Conservation (phyloP, 2,329 filamentous ascomycete genomes). For the Trichoderma afroharzianum region DNA sequence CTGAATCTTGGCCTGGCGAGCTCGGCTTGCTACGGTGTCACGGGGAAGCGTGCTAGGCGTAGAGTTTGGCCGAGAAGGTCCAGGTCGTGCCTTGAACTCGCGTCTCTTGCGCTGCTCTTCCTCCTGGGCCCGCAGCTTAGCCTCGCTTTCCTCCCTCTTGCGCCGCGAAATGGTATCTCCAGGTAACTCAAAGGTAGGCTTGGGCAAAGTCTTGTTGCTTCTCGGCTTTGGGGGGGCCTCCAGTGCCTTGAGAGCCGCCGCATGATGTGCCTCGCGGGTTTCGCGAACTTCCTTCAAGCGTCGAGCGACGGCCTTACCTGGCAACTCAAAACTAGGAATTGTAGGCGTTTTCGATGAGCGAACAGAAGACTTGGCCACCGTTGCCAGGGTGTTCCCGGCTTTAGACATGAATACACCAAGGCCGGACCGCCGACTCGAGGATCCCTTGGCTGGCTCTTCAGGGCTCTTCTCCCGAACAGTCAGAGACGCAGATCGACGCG, state of each 20-base stretch:
- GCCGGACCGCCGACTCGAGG: background rate
- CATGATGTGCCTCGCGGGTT: slow-evolving; percentile 44
- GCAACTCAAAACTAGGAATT: slow-evolving; percentile 56
- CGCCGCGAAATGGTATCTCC: slow-evolving; percentile 57
- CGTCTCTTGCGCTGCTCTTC: slow-evolving; percentile 58
- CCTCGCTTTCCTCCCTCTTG: slow-evolving; percentile 54
- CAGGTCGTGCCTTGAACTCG: slow-evolving; percentile 61
- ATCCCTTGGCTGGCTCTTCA: slow-evolving; percentile 16
- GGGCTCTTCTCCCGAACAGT: slow-evolving; percentile 32
- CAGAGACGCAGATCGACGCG: slow-evolving; percentile 43
- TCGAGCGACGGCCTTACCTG: slow-evolving; percentile 58
- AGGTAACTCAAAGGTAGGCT: slow-evolving; percentile 58
- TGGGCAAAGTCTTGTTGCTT: slow-evolving; percentile 50
- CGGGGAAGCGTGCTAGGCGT: slow-evolving; percentile 45
- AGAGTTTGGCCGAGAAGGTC: slow-evolving; percentile 48
- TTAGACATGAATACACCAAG: slow-evolving; percentile 2
- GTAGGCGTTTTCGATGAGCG: slow-evolving; percentile 46
- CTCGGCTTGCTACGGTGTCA: slow-evolving; percentile 56
- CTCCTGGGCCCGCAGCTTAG: slow-evolving; percentile 53
- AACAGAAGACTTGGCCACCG: background rate
- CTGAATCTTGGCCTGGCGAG: slow-evolving; percentile 46
- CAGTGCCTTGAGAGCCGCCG: slow-evolving; percentile 32
- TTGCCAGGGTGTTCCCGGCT: slow-evolving; percentile 2
- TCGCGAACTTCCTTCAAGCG: slow-evolving; percentile 57
- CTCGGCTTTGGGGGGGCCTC: slow-evolving; percentile 44